Percentiles rank a stretch among this genome's conserved stretches.
Conservation (phyloP, 2,329 filamentous ascomycete species). For the Colletotrichum lini region DNA sequence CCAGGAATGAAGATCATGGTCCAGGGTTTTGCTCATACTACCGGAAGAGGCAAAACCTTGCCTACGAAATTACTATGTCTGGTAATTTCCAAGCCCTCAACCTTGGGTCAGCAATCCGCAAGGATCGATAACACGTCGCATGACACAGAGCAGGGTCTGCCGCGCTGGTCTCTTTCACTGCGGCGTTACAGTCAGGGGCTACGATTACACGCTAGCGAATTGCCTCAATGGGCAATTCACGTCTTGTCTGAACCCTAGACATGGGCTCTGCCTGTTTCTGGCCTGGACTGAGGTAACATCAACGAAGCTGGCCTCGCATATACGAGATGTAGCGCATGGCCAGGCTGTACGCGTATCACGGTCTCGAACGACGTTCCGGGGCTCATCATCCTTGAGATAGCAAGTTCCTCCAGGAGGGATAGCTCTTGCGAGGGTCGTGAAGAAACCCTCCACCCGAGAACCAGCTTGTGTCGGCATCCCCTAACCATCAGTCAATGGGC, state of each 20-base stretch:
- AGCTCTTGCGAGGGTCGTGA: not conserved
- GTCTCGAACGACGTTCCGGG: not conserved
- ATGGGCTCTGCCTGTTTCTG: not conserved
- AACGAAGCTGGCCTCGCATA: not conserved
- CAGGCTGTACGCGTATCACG: not conserved
- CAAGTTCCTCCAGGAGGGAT: slow-evolving; percentile 8
- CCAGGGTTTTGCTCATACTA: not conserved
- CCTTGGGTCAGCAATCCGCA: not conserved
- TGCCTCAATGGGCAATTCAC: not conserved
- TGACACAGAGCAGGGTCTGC: not conserved
- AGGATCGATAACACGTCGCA: not conserved
- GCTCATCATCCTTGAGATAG: not conserved
- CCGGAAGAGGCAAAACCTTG: not conserved
- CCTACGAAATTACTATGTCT: not conserved
- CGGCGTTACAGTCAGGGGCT: not conserved
- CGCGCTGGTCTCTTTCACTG: not conserved
- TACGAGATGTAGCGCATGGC: not conserved
- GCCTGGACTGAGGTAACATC: not conserved
- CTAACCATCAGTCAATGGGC: not conserved
- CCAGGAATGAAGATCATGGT: not conserved
- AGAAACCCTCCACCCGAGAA: slow-evolving; percentile 6
- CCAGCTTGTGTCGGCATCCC: not conserved
- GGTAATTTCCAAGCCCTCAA: not conserved
- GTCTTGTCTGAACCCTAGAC: not conserved
- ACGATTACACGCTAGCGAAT: not conserved